phyloP scores from a whole-genome alignment of 495 filamentous ascomycete species.

The Glonium stellatum region DNA sequence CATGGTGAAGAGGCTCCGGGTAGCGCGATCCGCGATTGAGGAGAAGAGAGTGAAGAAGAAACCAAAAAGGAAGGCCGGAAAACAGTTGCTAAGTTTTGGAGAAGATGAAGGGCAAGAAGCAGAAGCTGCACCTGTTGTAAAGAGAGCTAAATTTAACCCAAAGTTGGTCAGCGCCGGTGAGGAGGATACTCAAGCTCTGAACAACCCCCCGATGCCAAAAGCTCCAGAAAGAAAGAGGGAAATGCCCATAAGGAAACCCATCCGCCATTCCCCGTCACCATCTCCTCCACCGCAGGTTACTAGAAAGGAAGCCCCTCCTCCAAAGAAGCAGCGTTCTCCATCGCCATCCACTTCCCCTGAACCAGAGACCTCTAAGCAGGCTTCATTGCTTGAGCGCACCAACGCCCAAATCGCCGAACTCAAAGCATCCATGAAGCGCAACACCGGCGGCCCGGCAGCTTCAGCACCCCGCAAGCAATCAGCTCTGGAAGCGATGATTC shows the following conservation, averaged over 20 bases:
- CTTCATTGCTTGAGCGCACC: constrained; percentile 62
- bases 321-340: constrained; percentile 10
- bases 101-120: constrained; percentile 73
- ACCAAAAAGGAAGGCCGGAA: constrained; percentile 73
- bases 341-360: constrained; percentile 30
- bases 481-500: constrained; percentile 74
- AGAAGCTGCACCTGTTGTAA: constrained; percentile 54
- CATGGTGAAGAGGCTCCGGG: constrained; percentile 64
- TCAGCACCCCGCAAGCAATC: constrained; percentile 56
- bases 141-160: constrained; percentile 89
- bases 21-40: constrained; percentile 35
- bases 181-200: constrained; percentile 22
- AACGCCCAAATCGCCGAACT: constrained; percentile 88
- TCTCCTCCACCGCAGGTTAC: constrained; percentile 25
- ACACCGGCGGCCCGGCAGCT: constrained; percentile 50
- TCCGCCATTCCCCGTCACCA: constrained; percentile 40
- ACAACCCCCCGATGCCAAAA: constrained; percentile 26
- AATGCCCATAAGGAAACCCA: constrained; percentile 23
- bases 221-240: constrained; percentile 32
- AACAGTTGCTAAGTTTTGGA: constrained; percentile 82
- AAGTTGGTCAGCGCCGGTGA: constrained; percentile 62
- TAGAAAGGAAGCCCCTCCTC: constrained; percentile 11
- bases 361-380: constrained; percentile 43
- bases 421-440: constrained; percentile 88
- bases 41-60: constrained; percentile 56